These are phyloP conservation scores for Talaromyces amestolkiae DNA, from an alignment of 2,329 filamentous ascomycete species.

Conservation along the genomic window DNA sequence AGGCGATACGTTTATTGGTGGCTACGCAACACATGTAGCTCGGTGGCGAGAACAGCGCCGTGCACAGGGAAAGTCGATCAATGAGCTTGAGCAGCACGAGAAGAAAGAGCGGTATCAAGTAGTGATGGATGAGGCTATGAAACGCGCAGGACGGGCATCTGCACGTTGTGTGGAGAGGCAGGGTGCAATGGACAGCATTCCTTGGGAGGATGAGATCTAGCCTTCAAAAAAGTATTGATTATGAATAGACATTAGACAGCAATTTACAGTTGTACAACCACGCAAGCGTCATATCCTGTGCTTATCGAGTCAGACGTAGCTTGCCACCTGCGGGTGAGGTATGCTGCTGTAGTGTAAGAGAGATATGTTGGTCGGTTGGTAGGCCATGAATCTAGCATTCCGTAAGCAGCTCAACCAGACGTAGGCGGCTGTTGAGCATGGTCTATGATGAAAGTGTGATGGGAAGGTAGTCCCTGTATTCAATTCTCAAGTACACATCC, in stretches of 20 bases:
- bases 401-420: neutral
- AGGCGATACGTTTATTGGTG: constrained; percentile 90
- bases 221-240: neutral
- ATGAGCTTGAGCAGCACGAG: constrained; percentile 34
- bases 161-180: constrained; percentile 45
- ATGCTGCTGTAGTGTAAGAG: neutral
- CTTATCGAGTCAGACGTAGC: neutral
- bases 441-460: neutral
- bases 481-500: neutral
- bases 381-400: constrained; percentile 1
- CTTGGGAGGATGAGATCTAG: constrained; percentile 46
- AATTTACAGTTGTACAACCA: neutral
- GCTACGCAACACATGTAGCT: constrained; percentile 74
- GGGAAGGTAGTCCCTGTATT: neutral
- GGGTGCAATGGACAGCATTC: constrained; percentile 51
- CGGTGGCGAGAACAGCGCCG: constrained; percentile 44
- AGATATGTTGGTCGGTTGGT: neutral
- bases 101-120: constrained; percentile 38
- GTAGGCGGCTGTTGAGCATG: neutral
- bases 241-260: neutral
- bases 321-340: neutral
- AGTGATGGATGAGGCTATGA: constrained; percentile 48
- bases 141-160: constrained; percentile 44
- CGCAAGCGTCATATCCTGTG: neutral
- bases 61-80: constrained; percentile 53